Percentiles rank a stretch among this genome's conserved stretches.
Evolutionary conservation across 2,329 filamentous ascomycete genomes (phyloP).

Genomic region (Leptosphaerulina australis): DNA sequence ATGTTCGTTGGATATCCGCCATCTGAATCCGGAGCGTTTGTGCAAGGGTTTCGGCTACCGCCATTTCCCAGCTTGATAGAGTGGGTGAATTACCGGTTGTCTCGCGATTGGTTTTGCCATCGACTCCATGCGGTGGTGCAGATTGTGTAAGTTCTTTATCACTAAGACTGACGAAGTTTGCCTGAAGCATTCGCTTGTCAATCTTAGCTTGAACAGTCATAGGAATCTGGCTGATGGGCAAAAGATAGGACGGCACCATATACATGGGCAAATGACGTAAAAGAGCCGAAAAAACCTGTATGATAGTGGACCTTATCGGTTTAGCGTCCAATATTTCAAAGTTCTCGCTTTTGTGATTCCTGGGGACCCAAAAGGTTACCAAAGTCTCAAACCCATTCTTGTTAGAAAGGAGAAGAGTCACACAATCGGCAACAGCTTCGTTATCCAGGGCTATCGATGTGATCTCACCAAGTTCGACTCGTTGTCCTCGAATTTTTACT

Average conservation of each 20-base stretch:
- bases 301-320: conserved; percentile 27
- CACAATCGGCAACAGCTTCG: conserved; percentile 63
- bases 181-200: conserved; percentile 63
- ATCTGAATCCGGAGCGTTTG: conserved; percentile 55
- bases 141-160: conserved; percentile 54
- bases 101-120: conserved; percentile 33
- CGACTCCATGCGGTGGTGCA: conserved; percentile 40
- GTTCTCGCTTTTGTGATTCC: conserved; percentile 10
- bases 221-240: conserved; percentile 73
- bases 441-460: conserved; percentile 65
- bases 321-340: conserved; percentile 52
- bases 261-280: conserved; percentile 68
- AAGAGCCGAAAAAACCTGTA: conserved; percentile 62
- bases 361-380: conserved; percentile 71
- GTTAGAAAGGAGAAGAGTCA: conserved; percentile 63
- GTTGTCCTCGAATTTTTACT: conserved; percentile 79
- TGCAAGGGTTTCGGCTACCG: conserved; percentile 63
- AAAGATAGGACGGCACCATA: conserved; percentile 77
- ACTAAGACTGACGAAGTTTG: conserved; percentile 56
- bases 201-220: conserved; percentile 77
- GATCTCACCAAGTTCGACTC: conserved; percentile 80
- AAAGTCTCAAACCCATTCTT: conserved; percentile 59
- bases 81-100: neutral
- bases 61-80: conserved; percentile 54
- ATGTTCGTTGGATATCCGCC: conserved; percentile 63